phyloP scores from a whole-genome alignment of 1,284 basidiomycete species.

The Salmacisia buchloeana region DNA sequence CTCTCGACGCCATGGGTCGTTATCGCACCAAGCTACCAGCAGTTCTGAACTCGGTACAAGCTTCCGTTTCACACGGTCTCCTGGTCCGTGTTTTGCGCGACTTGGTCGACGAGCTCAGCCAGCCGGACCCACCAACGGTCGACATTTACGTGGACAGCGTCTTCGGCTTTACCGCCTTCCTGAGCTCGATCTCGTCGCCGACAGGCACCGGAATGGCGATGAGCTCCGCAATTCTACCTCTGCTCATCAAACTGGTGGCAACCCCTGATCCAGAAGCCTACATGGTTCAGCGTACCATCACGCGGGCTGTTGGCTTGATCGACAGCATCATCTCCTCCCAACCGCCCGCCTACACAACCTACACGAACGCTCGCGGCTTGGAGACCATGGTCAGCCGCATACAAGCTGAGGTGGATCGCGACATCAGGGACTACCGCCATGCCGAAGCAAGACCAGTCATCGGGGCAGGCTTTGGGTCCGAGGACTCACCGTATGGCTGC shows the following conservation, averaged over 20 bases:
- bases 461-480: constrained; percentile 52
- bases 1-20: constrained; percentile 80
- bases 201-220: constrained; percentile 87
- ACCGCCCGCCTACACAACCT: constrained; percentile 78
- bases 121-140: constrained; percentile 1
- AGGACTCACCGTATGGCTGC: constrained; percentile 50
- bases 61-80: constrained; percentile 91
- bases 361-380: constrained; percentile 77
- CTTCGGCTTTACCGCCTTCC: constrained; percentile 77
- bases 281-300: constrained; percentile 44
- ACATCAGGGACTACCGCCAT: constrained; percentile 21
- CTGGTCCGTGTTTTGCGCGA: constrained; percentile 36
- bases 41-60: constrained; percentile 83
- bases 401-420: constrained; percentile 54
- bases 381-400: constrained; percentile 79
- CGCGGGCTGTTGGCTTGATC: constrained; percentile 72
- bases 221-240: constrained; percentile 87
- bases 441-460: neutral
- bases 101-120: constrained; percentile 56
- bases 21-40: constrained; percentile 78
- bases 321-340: constrained; percentile 89
- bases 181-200: constrained; percentile 65
- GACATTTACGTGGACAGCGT: constrained; percentile 53
- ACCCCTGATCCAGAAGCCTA: constrained; percentile 25
- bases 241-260: constrained; percentile 56